Evolutionary conservation across 352 stramenopile genomes (phyloP).

Genomic region (Peronospora belbahrii): DNA sequence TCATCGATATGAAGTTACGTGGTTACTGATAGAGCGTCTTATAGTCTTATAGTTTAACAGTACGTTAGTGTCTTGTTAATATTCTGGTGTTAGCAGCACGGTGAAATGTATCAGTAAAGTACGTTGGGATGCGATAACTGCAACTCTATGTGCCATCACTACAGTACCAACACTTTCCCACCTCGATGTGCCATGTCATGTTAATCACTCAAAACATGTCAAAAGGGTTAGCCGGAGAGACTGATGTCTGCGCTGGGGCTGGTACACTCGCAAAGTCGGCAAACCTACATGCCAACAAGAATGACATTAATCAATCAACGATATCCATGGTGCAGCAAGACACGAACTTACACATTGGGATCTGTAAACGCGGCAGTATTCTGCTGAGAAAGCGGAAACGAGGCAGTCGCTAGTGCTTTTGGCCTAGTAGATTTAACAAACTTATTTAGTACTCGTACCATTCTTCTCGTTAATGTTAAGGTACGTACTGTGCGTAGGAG

Average conservation of each 20-base stretch:
- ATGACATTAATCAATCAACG: conserved; percentile 6
- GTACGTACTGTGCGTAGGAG: conserved; percentile 27
- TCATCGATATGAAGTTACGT: too few species aligned
- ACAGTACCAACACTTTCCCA: conserved; percentile 1
- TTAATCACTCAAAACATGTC: conserved; percentile 68
- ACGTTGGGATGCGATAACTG: conserved; percentile 6
- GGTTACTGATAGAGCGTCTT: too few species aligned
- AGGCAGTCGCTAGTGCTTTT: conserved; percentile 17
- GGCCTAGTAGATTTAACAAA: conserved; percentile 6
- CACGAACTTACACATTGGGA: conserved; percentile 36
- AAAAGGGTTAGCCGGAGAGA: conserved; percentile 63
- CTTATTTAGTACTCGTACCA: conserved; percentile 4
- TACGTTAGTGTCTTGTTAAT: not conserved
- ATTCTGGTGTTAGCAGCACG: not conserved
- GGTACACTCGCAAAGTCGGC: conserved; percentile 40
- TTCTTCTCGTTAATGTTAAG: not conserved
- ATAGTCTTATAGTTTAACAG: too few species aligned
- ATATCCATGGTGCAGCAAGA: not conserved
- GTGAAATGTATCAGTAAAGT: not conserved
- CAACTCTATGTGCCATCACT: conserved; percentile 26
- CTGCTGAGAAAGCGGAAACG: conserved; percentile 33
- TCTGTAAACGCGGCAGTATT: conserved; percentile 29
- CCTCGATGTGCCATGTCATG: conserved; percentile 2
- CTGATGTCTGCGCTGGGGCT: conserved; percentile 22
- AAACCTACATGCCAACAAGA: conserved; percentile 27